Evolutionary conservation across 2,329 filamentous ascomycete species (phyloP).

Genomic region (Fusarium anguioides): DNA sequence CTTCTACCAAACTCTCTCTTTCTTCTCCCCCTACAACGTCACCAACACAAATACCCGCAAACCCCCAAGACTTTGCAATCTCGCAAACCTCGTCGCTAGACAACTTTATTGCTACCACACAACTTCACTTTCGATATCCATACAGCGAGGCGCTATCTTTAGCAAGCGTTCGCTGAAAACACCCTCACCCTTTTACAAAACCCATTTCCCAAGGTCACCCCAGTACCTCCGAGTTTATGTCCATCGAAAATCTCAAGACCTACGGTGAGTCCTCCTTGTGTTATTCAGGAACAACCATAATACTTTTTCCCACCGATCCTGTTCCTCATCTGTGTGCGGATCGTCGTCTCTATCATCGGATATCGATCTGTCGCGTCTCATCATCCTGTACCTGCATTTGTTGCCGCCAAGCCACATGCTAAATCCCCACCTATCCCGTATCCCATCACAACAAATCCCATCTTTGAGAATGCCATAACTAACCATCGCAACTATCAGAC

Average conservation of each 20-base stretch:
- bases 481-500: conserved; percentile 67
- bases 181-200: conserved; percentile 54
- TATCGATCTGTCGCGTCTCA: neutral
- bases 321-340: neutral
- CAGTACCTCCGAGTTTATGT: conserved; percentile 89
- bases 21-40: conserved; percentile 39
- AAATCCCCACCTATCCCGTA: conserved; percentile 26
- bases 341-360: neutral
- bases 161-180: conserved; percentile 64
- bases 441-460: neutral
- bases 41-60: conserved; percentile 42
- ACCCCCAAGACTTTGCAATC: conserved; percentile 26
- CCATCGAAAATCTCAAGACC: conserved; percentile 98
- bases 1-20: conserved; percentile 28
- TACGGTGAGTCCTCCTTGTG: conserved; percentile 74
- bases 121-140: conserved; percentile 17
- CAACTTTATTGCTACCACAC: conserved; percentile 5
- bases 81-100: conserved; percentile 38
- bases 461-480: conserved; percentile 2
- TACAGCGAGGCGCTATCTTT: conserved; percentile 59
- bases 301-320: too few relatives aligned
- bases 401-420: conserved; percentile 31
- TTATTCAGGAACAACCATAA: too few relatives aligned
- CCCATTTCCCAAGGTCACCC: conserved; percentile 67
- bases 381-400: conserved; percentile 44